phyloP scores from a whole-genome alignment of 805 yeast genomes.

The Starmerella asiatica region DNA sequence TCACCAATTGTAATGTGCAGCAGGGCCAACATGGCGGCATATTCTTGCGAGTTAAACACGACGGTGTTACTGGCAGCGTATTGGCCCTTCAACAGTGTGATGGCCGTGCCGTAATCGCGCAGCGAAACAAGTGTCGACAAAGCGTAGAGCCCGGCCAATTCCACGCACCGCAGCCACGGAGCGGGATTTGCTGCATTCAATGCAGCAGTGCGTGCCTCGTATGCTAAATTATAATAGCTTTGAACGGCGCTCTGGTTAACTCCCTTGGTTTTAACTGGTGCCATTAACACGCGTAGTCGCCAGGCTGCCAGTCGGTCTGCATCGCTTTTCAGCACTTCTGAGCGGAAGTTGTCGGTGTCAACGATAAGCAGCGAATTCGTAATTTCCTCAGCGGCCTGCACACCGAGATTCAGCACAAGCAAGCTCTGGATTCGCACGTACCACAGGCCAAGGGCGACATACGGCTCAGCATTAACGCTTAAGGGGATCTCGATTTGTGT shows the following conservation, averaged over 20 bases:
- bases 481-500: conserved; percentile 15
- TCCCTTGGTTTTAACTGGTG: conserved; percentile 25
- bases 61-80: conserved; percentile 8
- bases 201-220: conserved; percentile 26
- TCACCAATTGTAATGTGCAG: conserved; percentile 23
- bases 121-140: conserved; percentile 26
- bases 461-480: conserved; percentile 2
- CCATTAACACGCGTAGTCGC: conserved; percentile 25
- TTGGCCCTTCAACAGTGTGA: conserved; percentile 22
- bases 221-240: conserved; percentile 25
- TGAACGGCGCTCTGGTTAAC: conserved; percentile 26
- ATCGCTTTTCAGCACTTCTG: conserved; percentile 18
- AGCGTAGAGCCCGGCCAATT: conserved; percentile 24
- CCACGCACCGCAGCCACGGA: conserved; percentile 18
- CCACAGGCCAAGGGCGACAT: conserved; percentile 23
- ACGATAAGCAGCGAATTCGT: conserved; percentile 22
- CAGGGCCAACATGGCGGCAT: conserved; percentile 16
- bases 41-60: conserved; percentile 3
- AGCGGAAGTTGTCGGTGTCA: background rate
- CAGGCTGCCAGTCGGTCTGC: conserved; percentile 23
- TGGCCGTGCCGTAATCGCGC: conserved; percentile 26
- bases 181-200: conserved; percentile 1
- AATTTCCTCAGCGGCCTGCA: conserved; percentile 26
- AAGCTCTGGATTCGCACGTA: conserved; percentile 21
- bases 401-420: conserved; percentile 21